Conservation (phyloP, 768 basidiomycete species). For the Lyophyllum semitale region DNA sequence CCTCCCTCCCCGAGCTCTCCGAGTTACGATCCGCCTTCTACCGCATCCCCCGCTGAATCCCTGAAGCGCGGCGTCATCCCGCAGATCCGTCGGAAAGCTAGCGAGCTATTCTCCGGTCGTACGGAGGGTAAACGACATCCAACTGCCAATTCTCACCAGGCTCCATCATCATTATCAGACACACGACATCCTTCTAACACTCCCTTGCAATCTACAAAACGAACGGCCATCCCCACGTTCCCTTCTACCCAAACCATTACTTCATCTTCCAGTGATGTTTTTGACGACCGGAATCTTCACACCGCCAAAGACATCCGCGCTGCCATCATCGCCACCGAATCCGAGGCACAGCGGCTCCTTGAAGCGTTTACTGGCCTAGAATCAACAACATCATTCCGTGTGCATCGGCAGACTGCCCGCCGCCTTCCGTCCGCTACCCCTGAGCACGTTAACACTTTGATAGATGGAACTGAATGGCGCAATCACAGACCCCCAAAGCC, state of each 20-base stretch:
- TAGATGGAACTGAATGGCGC: slow-evolving; percentile 37
- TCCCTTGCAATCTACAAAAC: slow-evolving; percentile 13
- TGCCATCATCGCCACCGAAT: slow-evolving; percentile 64
- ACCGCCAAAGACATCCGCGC: slow-evolving; percentile 58
- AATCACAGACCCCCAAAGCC: slow-evolving; percentile 24
- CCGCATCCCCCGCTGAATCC: background rate
- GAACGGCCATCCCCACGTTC: slow-evolving; percentile 19
- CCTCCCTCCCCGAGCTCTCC: background rate
- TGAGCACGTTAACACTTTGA: slow-evolving; percentile 26
- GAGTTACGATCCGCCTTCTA: slow-evolving; percentile 3
- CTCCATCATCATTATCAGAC: slow-evolving; percentile 17
- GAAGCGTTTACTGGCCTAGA: slow-evolving; percentile 74
- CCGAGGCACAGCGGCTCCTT: slow-evolving; percentile 61
- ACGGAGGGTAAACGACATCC: slow-evolving; percentile 23
- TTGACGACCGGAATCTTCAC: slow-evolving; percentile 55
- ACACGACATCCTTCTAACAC: slow-evolving; percentile 7
- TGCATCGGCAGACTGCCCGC: slow-evolving; percentile 40
- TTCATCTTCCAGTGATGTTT: slow-evolving; percentile 35
- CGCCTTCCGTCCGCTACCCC: slow-evolving; percentile 32
- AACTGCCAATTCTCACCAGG: slow-evolving; percentile 19
- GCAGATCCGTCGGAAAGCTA: slow-evolving; percentile 33
- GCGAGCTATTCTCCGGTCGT: slow-evolving; percentile 28
- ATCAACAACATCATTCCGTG: slow-evolving; percentile 52
- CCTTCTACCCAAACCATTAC: slow-evolving; percentile 21
- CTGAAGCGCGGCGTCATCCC: slow-evolving; percentile 32